Conservation (phyloP, 371 early-diverging fungal genomes). For the Parasitella parasitica region DNA sequence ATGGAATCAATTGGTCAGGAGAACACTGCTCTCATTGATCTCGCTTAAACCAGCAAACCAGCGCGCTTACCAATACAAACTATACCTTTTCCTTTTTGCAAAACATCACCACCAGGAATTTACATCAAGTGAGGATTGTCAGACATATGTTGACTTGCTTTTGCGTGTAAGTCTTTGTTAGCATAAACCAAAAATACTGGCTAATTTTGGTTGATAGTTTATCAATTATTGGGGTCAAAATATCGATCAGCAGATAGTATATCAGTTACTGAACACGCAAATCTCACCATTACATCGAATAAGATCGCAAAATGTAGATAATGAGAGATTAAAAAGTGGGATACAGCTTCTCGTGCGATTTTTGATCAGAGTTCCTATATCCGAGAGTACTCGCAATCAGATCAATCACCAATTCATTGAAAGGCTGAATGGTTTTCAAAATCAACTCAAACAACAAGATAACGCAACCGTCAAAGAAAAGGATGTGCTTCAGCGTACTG, state of each 20-base stretch:
- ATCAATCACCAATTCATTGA: neutral
- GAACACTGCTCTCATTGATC: neutral
- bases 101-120: neutral
- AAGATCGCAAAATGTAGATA: neutral
- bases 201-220: too few relatives aligned
- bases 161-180: constrained; percentile 23
- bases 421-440: neutral
- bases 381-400: neutral
- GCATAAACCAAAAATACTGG: too few relatives aligned
- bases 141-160: constrained; percentile 13
- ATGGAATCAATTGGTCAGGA: constrained; percentile 24
- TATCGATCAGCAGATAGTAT: constrained; percentile 23
- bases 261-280: constrained; percentile 15
- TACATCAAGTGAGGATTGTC: neutral
- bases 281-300: constrained; percentile 25
- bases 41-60: neutral
- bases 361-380: constrained; percentile 12
- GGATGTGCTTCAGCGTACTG: neutral
- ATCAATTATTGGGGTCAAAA: constrained; percentile 22
- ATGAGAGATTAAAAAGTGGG: constrained; percentile 16
- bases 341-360: constrained; percentile 22
- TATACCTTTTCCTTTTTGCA: constrained; percentile 20
- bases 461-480: neutral
- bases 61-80: constrained; percentile 21
- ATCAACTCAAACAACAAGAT: neutral